These are phyloP conservation scores for Metschnikowia amazonensis DNA, from an alignment of 805 yeast genomes.

Conservation along the genomic window DNA sequence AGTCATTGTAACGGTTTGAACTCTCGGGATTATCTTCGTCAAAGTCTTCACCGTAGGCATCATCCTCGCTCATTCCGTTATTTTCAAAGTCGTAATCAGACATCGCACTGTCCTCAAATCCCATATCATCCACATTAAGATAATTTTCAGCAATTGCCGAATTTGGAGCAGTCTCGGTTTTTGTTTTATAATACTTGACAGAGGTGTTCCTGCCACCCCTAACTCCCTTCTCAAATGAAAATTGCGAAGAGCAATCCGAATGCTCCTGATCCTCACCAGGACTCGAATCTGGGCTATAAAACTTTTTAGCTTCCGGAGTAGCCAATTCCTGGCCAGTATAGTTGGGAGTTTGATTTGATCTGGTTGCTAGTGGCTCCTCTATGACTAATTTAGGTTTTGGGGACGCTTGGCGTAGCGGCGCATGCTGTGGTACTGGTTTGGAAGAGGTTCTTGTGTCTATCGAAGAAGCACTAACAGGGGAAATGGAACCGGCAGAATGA, in stretches of 20 bases:
- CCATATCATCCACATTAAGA: slow-evolving; percentile 28
- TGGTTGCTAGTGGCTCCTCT: neutral
- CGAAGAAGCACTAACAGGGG: neutral
- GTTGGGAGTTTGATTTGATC: neutral
- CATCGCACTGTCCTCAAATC: slow-evolving; percentile 28
- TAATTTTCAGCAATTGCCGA: slow-evolving; percentile 15
- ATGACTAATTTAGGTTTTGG: neutral
- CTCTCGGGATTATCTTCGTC: slow-evolving; percentile 16
- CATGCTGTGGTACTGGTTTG: neutral
- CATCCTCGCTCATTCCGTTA: slow-evolving; percentile 35
- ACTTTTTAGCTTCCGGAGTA: neutral
- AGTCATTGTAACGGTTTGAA: slow-evolving; percentile 15
- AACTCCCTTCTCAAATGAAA: slow-evolving; percentile 48
- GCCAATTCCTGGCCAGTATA: neutral
- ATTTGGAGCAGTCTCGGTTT: slow-evolving; percentile 1
- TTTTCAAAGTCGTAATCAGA: slow-evolving; percentile 43
- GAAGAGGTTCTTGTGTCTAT: neutral
- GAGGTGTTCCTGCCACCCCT: slow-evolving; percentile 51
- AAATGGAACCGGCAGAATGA: neutral
- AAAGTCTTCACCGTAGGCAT: slow-evolving; percentile 16
- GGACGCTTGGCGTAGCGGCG: neutral
- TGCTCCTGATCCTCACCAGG: slow-evolving; percentile 8
- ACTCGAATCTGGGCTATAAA: neutral
- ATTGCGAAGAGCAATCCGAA: slow-evolving; percentile 34
- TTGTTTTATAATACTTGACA: slow-evolving; percentile 47